Conservation (phyloP, 2,329 filamentous ascomycete species). For the Exophiala calicioides region DNA sequence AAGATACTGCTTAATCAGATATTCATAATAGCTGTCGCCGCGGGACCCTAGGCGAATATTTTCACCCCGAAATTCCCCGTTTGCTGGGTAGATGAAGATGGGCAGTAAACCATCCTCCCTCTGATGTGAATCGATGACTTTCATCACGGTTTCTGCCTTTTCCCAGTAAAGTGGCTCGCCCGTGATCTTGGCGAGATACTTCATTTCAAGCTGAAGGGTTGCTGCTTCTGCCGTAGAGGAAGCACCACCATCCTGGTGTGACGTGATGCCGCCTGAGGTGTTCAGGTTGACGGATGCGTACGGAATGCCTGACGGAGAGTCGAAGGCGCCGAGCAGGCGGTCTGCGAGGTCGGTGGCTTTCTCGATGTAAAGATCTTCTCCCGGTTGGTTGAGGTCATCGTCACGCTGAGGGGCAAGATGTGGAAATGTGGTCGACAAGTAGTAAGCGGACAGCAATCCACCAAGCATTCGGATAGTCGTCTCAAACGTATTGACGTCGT, state of each 20-base stretch:
- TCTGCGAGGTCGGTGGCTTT: conserved; percentile 93
- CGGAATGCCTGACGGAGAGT: conserved; percentile 81
- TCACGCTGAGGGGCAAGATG: conserved; percentile 73
- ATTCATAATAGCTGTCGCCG: conserved; percentile 98
- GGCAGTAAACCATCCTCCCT: conserved; percentile 80
- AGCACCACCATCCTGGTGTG: conserved; percentile 81
- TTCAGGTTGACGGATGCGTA: conserved; percentile 88
- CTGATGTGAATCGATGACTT: conserved; percentile 82
- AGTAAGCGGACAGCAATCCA: conserved; percentile 88
- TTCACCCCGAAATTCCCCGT: conserved; percentile 74
- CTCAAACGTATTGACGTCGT: conserved; percentile 97
- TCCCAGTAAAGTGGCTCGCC: conserved; percentile 94
- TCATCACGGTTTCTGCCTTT: conserved; percentile 84
- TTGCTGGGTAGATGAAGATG: conserved; percentile 82
- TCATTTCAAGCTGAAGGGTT: conserved; percentile 91
- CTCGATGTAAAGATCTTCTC: conserved; percentile 91
- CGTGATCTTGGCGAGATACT: conserved; percentile 92
- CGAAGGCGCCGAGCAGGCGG: conserved; percentile 81
- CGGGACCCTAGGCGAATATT: conserved; percentile 92
- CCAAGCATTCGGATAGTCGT: conserved; percentile 98
- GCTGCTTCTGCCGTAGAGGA: conserved; percentile 94
- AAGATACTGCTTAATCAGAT: conserved; percentile 96
- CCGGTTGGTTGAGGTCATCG: conserved; percentile 69
- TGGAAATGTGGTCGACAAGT: conserved; percentile 82
- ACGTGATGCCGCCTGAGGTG: conserved; percentile 71